Conservation (phyloP, 805 yeast species). For the Suhomyces pyralidae region DNA sequence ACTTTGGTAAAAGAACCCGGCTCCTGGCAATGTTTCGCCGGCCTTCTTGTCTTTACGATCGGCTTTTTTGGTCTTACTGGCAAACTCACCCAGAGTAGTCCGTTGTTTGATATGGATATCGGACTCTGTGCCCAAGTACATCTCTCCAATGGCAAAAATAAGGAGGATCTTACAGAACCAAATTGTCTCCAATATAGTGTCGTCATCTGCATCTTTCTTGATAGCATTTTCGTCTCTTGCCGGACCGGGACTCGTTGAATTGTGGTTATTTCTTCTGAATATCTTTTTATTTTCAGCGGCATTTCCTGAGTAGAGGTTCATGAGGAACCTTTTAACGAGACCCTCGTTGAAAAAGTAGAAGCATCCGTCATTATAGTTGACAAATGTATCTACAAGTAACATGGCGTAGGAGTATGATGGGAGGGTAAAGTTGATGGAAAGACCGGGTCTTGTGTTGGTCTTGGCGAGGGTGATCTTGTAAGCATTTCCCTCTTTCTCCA, state of each 20-base stretch:
- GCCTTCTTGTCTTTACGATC: conserved; percentile 15
- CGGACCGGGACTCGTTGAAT: conserved; percentile 16
- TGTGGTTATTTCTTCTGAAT: conserved; percentile 31
- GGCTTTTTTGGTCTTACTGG: conserved; percentile 19
- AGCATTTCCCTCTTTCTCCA: conserved; percentile 76
- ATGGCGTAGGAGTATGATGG: conserved; percentile 78
- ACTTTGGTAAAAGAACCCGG: conserved; percentile 74
- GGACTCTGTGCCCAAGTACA: conserved; percentile 76
- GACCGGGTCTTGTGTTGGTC: conserved; percentile 64
- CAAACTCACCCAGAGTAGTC: not conserved
- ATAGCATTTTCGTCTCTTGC: conserved; percentile 39
- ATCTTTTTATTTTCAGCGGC: conserved; percentile 37
- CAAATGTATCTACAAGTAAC: conserved; percentile 69
- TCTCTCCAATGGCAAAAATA: conserved; percentile 77
- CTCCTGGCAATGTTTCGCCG: conserved; percentile 60
- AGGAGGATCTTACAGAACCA: conserved; percentile 76
- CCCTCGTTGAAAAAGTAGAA: conserved; percentile 85
- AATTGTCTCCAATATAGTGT: conserved; percentile 67
- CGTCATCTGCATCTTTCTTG: conserved; percentile 44
- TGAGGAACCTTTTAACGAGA: conserved; percentile 61
- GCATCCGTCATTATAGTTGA: conserved; percentile 79
- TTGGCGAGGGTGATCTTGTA: conserved; percentile 66
- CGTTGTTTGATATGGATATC: conserved; percentile 47
- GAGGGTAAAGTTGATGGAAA: conserved; percentile 65
- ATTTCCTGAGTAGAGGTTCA: conserved; percentile 58